phyloP scores from a whole-genome alignment of 108 stramenopile genomes.

The Pseudonitzschia delicatissima region DNA sequence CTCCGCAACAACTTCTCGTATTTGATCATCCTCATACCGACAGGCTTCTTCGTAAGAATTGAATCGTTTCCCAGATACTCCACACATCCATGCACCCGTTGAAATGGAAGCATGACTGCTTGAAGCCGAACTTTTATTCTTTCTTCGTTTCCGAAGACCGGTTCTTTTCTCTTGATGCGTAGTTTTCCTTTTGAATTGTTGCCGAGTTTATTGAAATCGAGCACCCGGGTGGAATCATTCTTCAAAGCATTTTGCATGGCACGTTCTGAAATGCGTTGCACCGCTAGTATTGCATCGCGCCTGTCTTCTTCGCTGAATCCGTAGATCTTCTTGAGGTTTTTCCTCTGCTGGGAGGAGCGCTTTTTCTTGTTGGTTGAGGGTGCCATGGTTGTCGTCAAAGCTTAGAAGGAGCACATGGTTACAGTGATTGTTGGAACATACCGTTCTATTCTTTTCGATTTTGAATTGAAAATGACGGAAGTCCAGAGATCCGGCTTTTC shows the following conservation, averaged over 20 bases:
- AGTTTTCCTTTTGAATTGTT: not conserved
- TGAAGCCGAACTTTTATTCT: not conserved
- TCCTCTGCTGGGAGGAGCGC: not conserved
- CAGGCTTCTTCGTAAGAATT: constrained; percentile 50
- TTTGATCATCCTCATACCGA: constrained; percentile 56
- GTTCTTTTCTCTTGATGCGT: constrained; percentile 17
- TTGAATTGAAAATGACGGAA: too few relatives aligned
- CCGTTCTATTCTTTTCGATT: too few relatives aligned
- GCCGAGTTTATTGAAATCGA: not conserved
- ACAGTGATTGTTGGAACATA: too few relatives aligned
- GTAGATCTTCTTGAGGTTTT: constrained; percentile 1
- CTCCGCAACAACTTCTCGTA: constrained; percentile 37
- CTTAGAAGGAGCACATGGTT: too few relatives aligned
- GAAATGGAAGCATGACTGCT: not conserved
- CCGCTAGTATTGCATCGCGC: constrained; percentile 1
- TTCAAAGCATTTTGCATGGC: not conserved
- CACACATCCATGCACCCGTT: constrained; percentile 72
- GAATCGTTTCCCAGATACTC: constrained; percentile 65
- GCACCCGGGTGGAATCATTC: constrained; percentile 3
- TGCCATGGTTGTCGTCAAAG: too few relatives aligned
- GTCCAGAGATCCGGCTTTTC: too few relatives aligned
- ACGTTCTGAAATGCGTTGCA: not conserved
- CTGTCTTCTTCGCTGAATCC: constrained; percentile 3
- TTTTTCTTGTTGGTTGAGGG: not conserved
- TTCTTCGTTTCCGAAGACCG: constrained; percentile 14